Evolutionary conservation across 805 yeast genomes (phyloP).

Genomic region (Lipomyces yamadae): DNA sequence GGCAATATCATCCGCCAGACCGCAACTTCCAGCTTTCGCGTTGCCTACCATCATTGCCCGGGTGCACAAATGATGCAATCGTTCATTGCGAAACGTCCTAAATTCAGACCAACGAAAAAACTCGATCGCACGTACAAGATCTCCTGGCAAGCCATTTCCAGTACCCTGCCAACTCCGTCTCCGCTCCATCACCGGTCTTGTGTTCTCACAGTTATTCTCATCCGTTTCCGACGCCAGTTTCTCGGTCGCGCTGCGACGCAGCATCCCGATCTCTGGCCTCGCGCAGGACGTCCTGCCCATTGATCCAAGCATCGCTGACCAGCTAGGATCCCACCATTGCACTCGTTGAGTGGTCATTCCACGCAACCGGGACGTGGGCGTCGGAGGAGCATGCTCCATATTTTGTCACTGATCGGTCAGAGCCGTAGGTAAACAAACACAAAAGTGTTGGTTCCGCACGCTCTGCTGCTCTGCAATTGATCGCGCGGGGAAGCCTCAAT

Average conservation of each 20-base stretch:
- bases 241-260: slow-evolving; percentile 1
- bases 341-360: neutral
- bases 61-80: slow-evolving; percentile 18
- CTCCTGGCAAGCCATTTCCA: slow-evolving; percentile 16
- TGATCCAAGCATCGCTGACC: neutral
- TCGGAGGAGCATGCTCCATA: neutral
- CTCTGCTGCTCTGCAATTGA: neutral
- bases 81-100: slow-evolving; percentile 19
- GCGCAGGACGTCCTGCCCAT: neutral
- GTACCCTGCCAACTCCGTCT: neutral
- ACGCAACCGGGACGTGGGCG: neutral
- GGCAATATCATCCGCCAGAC: slow-evolving; percentile 3
- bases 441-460: neutral
- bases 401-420: neutral
- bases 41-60: slow-evolving; percentile 9
- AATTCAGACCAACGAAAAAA: slow-evolving; percentile 21
- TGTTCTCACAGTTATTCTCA: neutral
- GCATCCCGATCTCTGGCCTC: neutral
- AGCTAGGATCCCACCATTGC: neutral
- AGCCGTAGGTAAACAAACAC: neutral
- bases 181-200: neutral
- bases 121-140: slow-evolving; percentile 12
- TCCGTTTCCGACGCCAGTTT: neutral
- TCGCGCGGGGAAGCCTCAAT: neutral
- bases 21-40: neutral